phyloP scores from a whole-genome alignment of 2,329 filamentous ascomycete genomes.

The Cercospora janseana region DNA sequence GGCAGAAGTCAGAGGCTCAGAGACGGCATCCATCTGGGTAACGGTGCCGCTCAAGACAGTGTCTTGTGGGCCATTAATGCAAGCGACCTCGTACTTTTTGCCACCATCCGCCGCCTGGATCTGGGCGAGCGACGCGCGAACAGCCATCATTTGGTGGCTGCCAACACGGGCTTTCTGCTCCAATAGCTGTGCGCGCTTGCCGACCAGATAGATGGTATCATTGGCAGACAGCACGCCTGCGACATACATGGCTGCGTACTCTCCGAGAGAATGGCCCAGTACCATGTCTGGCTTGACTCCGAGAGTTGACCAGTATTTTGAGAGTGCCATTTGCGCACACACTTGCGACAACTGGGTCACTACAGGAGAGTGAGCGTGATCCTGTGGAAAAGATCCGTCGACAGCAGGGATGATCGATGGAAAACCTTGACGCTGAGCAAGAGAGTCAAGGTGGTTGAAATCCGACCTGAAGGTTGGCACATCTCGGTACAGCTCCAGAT shows the following conservation, averaged over 20 bases:
- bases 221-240: conserved; percentile 41
- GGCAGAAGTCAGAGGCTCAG: conserved; percentile 8
- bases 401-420: conserved; percentile 34
- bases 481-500: conserved; percentile 36
- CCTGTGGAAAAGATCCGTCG: conserved; percentile 15
- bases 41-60: conserved; percentile 30
- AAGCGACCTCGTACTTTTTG: conserved; percentile 27
- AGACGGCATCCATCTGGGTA: conserved; percentile 18
- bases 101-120: conserved; percentile 9
- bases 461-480: conserved; percentile 34
- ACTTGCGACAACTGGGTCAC: conserved; percentile 43
- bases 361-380: conserved; percentile 16
- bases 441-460: conserved; percentile 34
- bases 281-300: conserved; percentile 33
- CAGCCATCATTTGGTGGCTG: conserved; percentile 33
- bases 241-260: conserved; percentile 41
- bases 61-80: conserved; percentile 30
- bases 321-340: conserved; percentile 45
- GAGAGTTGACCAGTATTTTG: conserved; percentile 30
- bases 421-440: conserved; percentile 36
- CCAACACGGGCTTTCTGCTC: conserved; percentile 27
- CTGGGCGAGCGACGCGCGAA: conserved; percentile 16
- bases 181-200: conserved; percentile 37
- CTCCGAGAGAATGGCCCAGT: conserved; percentile 40
- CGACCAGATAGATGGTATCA: conserved; percentile 40